These are phyloP conservation scores for Kodamaea hsintzibuensis DNA, from an alignment of 805 yeast genomes.

Conservation along the genomic window DNA sequence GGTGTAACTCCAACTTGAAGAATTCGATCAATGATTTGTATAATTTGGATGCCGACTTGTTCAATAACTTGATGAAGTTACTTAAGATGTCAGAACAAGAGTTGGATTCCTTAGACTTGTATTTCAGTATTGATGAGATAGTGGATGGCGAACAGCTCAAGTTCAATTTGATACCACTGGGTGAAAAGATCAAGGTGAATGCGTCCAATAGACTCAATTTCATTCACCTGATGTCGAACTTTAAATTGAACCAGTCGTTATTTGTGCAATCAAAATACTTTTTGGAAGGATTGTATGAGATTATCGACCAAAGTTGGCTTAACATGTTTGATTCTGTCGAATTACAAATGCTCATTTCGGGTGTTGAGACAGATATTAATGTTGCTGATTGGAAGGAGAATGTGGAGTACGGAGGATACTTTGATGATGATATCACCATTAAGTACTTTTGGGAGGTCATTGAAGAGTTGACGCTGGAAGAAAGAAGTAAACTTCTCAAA, in stretches of 20 bases:
- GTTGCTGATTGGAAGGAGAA: constrained; percentile 65
- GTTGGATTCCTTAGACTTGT: constrained; percentile 58
- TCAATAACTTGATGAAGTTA: constrained; percentile 62
- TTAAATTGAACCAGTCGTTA: constrained; percentile 66
- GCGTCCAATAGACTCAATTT: constrained; percentile 66
- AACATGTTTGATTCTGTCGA: constrained; percentile 83
- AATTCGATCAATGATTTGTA: constrained; percentile 78
- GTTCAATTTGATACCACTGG: constrained; percentile 59
- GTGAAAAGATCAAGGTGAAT: constrained; percentile 57
- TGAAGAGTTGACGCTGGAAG: constrained; percentile 62
- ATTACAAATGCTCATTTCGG: constrained; percentile 69
- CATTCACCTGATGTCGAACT: constrained; percentile 74
- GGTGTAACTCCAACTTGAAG: constrained; percentile 52
- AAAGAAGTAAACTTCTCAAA: constrained; percentile 66
- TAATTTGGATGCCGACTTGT: constrained; percentile 67
- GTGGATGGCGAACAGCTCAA: constrained; percentile 38
- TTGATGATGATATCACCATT: constrained; percentile 58
- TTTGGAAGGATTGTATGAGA: constrained; percentile 66
- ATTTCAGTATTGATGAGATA: constrained; percentile 62
- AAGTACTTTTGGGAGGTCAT: constrained; percentile 73
- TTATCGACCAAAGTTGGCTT: constrained; percentile 76
- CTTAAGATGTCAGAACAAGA: constrained; percentile 55
- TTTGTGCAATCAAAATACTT: constrained; percentile 61
- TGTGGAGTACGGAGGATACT: constrained; percentile 67
- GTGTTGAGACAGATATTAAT: constrained; percentile 74